Conservation (phyloP, 2,329 filamentous ascomycete genomes). For the Colletotrichum gloeosporioides region DNA sequence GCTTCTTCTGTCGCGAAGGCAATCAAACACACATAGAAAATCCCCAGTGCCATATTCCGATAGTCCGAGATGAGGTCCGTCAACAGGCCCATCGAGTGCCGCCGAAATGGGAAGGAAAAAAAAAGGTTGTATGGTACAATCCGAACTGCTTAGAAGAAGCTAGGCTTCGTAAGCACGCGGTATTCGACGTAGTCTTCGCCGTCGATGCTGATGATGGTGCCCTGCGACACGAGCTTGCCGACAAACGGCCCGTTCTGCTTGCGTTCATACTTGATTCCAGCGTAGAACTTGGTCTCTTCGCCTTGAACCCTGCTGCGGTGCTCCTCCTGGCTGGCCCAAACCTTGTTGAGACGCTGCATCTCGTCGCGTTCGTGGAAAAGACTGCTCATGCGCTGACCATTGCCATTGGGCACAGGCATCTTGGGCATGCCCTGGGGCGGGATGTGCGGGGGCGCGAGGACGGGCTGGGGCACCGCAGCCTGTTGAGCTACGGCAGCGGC, state of each 20-base stretch:
- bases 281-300: slow-evolving; percentile 62
- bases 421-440: slow-evolving; percentile 5
- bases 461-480: not conserved
- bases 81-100: not conserved
- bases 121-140: not conserved
- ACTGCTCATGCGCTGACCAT: slow-evolving; percentile 6
- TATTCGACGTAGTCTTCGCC: slow-evolving; percentile 73
- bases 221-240: slow-evolving; percentile 67
- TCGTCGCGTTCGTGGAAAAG: slow-evolving; percentile 52
- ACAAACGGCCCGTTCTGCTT: slow-evolving; percentile 65
- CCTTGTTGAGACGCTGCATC: slow-evolving; percentile 57
- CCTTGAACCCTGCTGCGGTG: slow-evolving; percentile 45
- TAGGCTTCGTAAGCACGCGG: slow-evolving; percentile 67
- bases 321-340: slow-evolving; percentile 61
- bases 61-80: not conserved
- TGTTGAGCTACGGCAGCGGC: slow-evolving; percentile 20
- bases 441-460: not conserved
- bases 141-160: slow-evolving; percentile 53
- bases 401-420: slow-evolving; percentile 5
- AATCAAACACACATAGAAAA: not conserved
- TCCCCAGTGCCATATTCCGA: not conserved
- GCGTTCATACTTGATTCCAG: slow-evolving; percentile 67
- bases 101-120: not conserved
- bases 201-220: slow-evolving; percentile 67
- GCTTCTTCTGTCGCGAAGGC: not conserved